A percentile compares a stretch with the other conserved stretches of the same genome.
Conservation (phyloP, 768 basidiomycete species). For the Dacryopinax primogenitus region DNA sequence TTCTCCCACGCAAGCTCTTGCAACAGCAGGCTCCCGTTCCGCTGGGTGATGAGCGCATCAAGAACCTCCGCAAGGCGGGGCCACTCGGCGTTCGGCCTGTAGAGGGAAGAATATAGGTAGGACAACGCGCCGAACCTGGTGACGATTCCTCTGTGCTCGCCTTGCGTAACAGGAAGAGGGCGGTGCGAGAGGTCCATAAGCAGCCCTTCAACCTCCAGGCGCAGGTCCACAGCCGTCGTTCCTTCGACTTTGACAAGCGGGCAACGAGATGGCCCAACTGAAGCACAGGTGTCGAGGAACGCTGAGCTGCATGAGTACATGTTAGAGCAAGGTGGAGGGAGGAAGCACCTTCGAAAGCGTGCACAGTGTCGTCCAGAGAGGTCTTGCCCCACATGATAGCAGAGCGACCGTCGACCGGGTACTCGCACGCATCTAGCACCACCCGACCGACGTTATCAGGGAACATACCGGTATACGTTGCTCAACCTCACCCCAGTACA, state of each 20-base stretch:
- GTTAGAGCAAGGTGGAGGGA: not conserved
- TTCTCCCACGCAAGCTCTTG: not conserved
- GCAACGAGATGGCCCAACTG: not conserved
- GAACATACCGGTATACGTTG: conserved; percentile 16
- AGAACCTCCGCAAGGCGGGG: not conserved
- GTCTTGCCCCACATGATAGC: conserved; percentile 11
- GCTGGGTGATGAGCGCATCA: not conserved
- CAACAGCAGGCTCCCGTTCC: not conserved
- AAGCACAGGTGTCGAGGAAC: not conserved
- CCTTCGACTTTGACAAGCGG: not conserved
- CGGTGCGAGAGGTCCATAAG: not conserved
- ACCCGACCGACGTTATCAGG: conserved; percentile 14
- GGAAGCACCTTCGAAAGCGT: conserved; percentile 12
- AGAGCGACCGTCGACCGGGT: conserved; percentile 10
- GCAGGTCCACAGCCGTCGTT: conserved; percentile 1
- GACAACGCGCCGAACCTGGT: not conserved
- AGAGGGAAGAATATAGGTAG: not conserved
- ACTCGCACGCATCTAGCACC: conserved; percentile 14
- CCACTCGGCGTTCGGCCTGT: not conserved
- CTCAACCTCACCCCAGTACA: conserved; percentile 8
- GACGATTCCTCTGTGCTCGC: not conserved
- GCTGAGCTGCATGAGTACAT: not conserved
- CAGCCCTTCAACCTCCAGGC: not conserved
- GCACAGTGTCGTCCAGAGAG: conserved; percentile 11
- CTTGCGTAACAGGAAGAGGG: not conserved